Evolutionary conservation across 1,284 basidiomycete genomes (phyloP).

Genomic region (Ganoderma multipileum): DNA sequence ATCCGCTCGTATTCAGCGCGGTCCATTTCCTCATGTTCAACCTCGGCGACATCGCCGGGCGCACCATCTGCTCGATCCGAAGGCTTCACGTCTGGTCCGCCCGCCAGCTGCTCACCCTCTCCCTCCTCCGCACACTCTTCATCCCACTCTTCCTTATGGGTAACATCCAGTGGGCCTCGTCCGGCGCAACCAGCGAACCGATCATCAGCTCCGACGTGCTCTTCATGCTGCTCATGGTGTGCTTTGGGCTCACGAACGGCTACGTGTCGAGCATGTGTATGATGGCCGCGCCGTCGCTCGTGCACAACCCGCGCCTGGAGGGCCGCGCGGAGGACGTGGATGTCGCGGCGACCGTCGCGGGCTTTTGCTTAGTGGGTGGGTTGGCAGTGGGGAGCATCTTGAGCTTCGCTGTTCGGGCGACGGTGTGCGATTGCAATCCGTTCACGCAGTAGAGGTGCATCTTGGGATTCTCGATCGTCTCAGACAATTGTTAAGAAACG

Average conservation of each 20-base stretch:
- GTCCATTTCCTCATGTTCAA: conserved; percentile 80
- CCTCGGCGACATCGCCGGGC: conserved; percentile 80
- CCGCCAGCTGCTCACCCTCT: conserved; percentile 63
- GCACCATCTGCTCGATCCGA: conserved; percentile 76
- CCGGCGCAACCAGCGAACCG: conserved; percentile 43
- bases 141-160: conserved; percentile 87
- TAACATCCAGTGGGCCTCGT: conserved; percentile 66
- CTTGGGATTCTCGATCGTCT: background rate
- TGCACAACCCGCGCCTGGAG: conserved; percentile 72
- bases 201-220: conserved; percentile 75
- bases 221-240: conserved; percentile 77
- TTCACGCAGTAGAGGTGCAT: conserved; percentile 45
- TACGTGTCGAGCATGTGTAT: conserved; percentile 74
- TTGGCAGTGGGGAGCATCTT: conserved; percentile 75
- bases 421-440: conserved; percentile 77
- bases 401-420: conserved; percentile 79
- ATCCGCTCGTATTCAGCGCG: conserved; percentile 73
- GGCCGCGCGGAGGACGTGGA: conserved; percentile 79
- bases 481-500: background rate
- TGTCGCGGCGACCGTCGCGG: conserved; percentile 80
- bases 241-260: conserved; percentile 82
- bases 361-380: conserved; percentile 81
- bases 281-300: conserved; percentile 75
- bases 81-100: conserved; percentile 71
- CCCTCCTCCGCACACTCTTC: conserved; percentile 77